phyloP scores from a whole-genome alignment of 805 yeast species.

The Pichia membranifaciens region DNA sequence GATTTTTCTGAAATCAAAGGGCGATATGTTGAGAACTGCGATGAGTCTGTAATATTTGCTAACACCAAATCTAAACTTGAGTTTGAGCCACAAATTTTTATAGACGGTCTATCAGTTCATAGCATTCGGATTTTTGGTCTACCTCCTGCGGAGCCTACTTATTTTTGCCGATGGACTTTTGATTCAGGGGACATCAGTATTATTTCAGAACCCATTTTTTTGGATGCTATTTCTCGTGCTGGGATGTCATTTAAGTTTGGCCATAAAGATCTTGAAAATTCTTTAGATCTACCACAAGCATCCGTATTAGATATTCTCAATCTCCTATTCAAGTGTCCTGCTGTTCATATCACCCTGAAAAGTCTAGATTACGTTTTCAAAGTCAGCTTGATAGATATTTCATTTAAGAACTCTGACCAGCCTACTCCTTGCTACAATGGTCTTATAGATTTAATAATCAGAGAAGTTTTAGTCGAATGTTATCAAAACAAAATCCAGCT shows the following conservation, averaged over 20 bases:
- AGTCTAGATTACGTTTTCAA: constrained; percentile 24
- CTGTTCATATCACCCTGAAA: constrained; percentile 39
- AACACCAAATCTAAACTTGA: constrained; percentile 20
- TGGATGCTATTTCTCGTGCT: constrained; percentile 39
- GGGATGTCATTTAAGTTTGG: constrained; percentile 52
- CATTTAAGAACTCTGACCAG: constrained; percentile 56
- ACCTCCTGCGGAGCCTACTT: constrained; percentile 85
- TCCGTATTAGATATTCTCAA: constrained; percentile 64
- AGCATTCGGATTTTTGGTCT: constrained; percentile 92
- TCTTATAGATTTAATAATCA: constrained; percentile 45
- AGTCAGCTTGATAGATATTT: constrained; percentile 24
- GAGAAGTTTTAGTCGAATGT: constrained; percentile 35
- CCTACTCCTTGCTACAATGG: constrained; percentile 61
- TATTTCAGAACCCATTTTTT: constrained; percentile 42
- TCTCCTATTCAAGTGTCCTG: constrained; percentile 50
- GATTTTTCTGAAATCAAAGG: constrained; percentile 56
- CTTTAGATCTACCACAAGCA: constrained; percentile 51
- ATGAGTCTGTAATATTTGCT: constrained; percentile 22
- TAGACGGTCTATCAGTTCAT: constrained; percentile 62
- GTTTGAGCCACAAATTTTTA: constrained; percentile 38
- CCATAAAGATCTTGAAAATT: constrained; percentile 70
- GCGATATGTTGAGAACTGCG: constrained; percentile 20
- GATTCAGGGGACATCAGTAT: constrained; percentile 53
- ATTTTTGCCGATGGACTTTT: constrained; percentile 87
- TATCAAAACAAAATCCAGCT: constrained; percentile 18